Conservation (phyloP, 495 filamentous ascomycete genomes). For the Pseudevernia furfuracea region DNA sequence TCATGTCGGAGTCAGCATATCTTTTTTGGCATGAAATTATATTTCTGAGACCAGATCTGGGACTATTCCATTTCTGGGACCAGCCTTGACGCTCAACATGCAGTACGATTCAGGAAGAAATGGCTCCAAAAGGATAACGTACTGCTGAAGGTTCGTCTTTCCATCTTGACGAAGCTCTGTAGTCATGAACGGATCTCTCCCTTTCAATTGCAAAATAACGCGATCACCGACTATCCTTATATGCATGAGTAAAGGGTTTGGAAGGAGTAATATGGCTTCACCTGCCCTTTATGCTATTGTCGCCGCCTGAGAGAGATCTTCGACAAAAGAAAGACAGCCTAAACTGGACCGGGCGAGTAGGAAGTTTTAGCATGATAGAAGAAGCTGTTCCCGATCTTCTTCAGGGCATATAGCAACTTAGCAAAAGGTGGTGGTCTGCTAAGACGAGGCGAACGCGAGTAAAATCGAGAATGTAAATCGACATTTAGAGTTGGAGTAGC, state of each 20-base stretch:
- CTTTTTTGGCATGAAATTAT: neutral
- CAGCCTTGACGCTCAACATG: neutral
- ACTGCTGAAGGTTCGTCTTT: slow-evolving; percentile 39
- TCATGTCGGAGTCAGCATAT: neutral
- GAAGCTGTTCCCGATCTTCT: neutral
- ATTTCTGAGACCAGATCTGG: neutral
- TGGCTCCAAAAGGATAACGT: neutral
- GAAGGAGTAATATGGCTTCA: neutral
- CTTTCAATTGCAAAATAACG: slow-evolving; percentile 46
- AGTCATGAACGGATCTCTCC: slow-evolving; percentile 39
- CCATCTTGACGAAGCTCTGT: slow-evolving; percentile 41
- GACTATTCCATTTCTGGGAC: neutral
- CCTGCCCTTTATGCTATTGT: slow-evolving; percentile 3
- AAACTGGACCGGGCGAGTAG: neutral
- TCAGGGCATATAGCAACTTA: too few relatives aligned
- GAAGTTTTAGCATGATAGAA: neutral
- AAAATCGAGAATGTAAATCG: too few relatives aligned
- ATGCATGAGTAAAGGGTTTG: neutral
- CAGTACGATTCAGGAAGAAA: neutral
- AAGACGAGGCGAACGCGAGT: too few relatives aligned
- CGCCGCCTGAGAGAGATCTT: neutral
- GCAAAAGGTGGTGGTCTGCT: too few relatives aligned
- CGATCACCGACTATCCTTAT: slow-evolving; percentile 48
- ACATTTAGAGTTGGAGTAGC: too few relatives aligned
- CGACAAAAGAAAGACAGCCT: neutral